phyloP scores from a whole-genome alignment of 768 basidiomycete species.

The Roridomyces roridus region DNA sequence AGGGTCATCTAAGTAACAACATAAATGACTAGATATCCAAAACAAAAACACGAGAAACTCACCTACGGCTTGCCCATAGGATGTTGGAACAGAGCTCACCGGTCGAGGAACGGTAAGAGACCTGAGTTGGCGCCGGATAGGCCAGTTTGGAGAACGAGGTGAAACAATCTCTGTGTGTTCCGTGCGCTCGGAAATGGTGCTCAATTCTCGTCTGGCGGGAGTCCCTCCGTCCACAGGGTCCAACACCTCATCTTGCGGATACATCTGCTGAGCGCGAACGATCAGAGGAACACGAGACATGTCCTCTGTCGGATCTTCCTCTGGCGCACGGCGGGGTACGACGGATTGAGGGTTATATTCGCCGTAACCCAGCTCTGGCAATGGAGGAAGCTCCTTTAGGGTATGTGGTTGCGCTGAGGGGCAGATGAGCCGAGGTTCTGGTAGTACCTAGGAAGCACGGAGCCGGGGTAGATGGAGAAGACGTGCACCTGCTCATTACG shows the following conservation, averaged over 20 bases:
- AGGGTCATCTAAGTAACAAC: conserved; percentile 11
- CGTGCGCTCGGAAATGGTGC: conserved; percentile 71
- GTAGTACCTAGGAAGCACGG: conserved; percentile 16
- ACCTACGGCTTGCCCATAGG: conserved; percentile 72
- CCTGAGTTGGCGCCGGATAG: conserved; percentile 45
- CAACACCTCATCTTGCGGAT: conserved; percentile 37
- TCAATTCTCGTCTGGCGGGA: conserved; percentile 48
- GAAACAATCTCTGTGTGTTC: conserved; percentile 60
- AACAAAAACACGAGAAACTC: conserved; percentile 26
- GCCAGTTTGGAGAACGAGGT: conserved; percentile 48
- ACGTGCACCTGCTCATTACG: conserved; percentile 67
- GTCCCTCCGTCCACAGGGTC: conserved; percentile 34
- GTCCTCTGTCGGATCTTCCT: conserved; percentile 32
- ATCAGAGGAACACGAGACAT: conserved; percentile 65
- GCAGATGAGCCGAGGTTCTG: conserved; percentile 26
- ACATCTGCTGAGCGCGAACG: conserved; percentile 61
- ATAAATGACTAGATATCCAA: not conserved
- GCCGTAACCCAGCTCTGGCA: conserved; percentile 25
- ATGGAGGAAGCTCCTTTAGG: conserved; percentile 26
- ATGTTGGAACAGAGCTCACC: conserved; percentile 52
- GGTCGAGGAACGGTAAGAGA: conserved; percentile 47
- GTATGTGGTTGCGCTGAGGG: conserved; percentile 6
- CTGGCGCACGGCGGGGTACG: conserved; percentile 14
- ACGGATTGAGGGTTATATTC: conserved; percentile 27
- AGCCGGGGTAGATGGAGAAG: conserved; percentile 32